phyloP scores from a whole-genome alignment of 2,329 filamentous ascomycete genomes.

The Fusarium avenaceum region DNA sequence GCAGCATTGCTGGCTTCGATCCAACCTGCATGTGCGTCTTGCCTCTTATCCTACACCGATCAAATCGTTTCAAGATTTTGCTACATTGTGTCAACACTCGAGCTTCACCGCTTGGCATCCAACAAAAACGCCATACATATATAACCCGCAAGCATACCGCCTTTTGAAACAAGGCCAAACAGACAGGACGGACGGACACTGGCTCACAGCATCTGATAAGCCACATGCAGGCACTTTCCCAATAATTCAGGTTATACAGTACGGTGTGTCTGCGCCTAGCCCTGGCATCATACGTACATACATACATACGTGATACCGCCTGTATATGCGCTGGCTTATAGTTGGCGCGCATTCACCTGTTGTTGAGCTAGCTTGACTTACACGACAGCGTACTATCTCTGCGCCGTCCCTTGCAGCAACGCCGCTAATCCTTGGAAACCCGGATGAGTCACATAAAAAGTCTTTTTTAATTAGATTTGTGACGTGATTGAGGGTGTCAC shows the following conservation, averaged over 20 bases:
- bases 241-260: conserved; percentile 17
- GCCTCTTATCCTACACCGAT: conserved; percentile 38
- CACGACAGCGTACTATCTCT: conserved; percentile 31
- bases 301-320: neutral
- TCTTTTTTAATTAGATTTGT: conserved; percentile 9
- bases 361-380: conserved; percentile 38
- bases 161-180: conserved; percentile 36
- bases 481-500: conserved; percentile 13
- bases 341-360: conserved; percentile 30
- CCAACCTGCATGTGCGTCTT: conserved; percentile 17
- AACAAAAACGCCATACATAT: conserved; percentile 22
- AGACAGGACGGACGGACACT: conserved; percentile 6
- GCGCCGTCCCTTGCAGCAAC: conserved; percentile 37
- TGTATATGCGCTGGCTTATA: conserved; percentile 27
- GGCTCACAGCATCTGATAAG: conserved; percentile 22
- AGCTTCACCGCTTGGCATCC: conserved; percentile 36
- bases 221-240: conserved; percentile 19
- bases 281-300: conserved; percentile 2
- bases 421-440: conserved; percentile 6
- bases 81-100: conserved; percentile 5
- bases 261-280: conserved; percentile 21
- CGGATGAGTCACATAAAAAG: conserved; percentile 13
- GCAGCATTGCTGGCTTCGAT: conserved; percentile 34
- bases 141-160: conserved; percentile 35
- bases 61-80: conserved; percentile 34